Base-by-base conservation (phyloP, 2,329 filamentous ascomycete genomes). In the Aspergillus aculeatinus region DNA sequence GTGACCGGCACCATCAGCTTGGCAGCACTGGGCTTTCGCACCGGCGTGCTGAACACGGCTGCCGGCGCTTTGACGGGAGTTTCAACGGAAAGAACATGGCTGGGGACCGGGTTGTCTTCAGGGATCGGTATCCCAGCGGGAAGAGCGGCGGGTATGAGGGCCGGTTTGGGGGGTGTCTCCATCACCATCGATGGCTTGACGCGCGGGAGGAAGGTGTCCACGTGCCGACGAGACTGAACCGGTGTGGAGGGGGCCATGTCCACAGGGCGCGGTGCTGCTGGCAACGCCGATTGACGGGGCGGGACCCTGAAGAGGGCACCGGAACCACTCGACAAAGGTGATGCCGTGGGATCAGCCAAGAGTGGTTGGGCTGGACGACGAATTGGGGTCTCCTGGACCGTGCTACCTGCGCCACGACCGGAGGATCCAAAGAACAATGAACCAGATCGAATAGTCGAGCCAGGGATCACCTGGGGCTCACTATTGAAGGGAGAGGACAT, bases 361-460 rank as follows among this genome's bases (percentile, higher is more conserved):
- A 64, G 53, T 19, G 68, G 60, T 53, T 68, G 73, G 2, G 70
- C 62, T 11, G 71, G 60, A 4, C 73, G 74, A 5, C 74, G 72
- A 2, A 76, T 73, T 1, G 78, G 78, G 1, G 78, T 80, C 60
- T 79, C 77, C 51, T 78, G 72, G 27, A 76, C 65, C 10, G 66
- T 61, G 10, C 65, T 66, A 21, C 60, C 61, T 39, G 65, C 63
- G 48, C 58, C 5, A 52, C 63, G 49, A 63, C 60, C 31, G 56
- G 64, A 57, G 4, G 65, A 58, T 6, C 65, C 66, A n/a, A 70
- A 68, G 47, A 71, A 68, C 23, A 69, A 67, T 9, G 29, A 25
- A 19, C 61, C 68, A 47, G 73, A 65, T 12, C 72, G 69, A 35
- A 68, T 60, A 31, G 63, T 63, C 4, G 76, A 77, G 3, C 67